Evolutionary conservation across 306 rosid species (phyloP).

Genomic region (Trifolium dubium): DNA sequence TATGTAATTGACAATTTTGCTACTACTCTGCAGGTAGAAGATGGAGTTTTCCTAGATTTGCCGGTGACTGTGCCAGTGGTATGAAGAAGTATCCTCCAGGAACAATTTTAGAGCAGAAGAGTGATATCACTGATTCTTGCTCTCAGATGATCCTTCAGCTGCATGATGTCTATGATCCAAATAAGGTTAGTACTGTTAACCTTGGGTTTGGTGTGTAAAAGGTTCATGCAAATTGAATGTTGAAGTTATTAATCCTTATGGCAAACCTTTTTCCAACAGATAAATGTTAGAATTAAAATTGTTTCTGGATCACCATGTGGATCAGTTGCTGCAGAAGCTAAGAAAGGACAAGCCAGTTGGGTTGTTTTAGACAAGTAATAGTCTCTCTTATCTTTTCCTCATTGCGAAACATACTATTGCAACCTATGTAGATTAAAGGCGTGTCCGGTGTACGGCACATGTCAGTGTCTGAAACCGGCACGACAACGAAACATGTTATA

Average conservation of each 20-base stretch:
- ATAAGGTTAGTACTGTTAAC: constrained; percentile 60
- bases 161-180: constrained; percentile 93
- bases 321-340: constrained; percentile 88
- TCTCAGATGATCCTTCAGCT: constrained; percentile 99
- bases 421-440: neutral
- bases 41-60: constrained; percentile 93
- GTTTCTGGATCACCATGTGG: constrained; percentile 95
- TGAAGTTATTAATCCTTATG: constrained; percentile 30
- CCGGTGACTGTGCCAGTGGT: constrained; percentile 94
- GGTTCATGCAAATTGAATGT: constrained; percentile 34
- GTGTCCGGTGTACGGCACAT: neutral
- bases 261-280: constrained; percentile 53
- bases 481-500: neutral
- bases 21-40: constrained; percentile 67
- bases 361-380: constrained; percentile 94
- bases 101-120: constrained; percentile 72
- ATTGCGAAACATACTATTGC: constrained; percentile 37
- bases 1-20: constrained; percentile 21
- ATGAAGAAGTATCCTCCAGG: constrained; percentile 70
- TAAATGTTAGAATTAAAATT: constrained; percentile 89
- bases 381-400: constrained; percentile 35
- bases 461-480: neutral
- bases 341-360: constrained; percentile 90
- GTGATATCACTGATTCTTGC: constrained; percentile 86
- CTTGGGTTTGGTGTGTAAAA: constrained; percentile 7